Evolutionary conservation across 2,329 filamentous ascomycete genomes (phyloP).

Genomic region (Xylariaceae sp.): DNA sequence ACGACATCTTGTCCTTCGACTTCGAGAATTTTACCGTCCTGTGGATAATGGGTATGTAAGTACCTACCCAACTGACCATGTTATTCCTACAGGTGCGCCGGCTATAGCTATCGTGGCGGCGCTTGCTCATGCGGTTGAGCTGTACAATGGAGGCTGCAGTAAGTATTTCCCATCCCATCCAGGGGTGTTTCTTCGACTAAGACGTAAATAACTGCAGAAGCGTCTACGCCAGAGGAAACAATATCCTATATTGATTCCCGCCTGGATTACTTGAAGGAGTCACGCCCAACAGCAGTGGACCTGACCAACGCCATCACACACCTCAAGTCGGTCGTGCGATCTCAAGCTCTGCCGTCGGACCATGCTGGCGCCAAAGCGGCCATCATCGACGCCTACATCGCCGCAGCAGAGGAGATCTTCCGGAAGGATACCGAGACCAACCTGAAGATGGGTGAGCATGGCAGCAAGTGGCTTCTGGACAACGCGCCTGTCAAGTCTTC

Average conservation of each 20-base stretch:
- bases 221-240: constrained; percentile 47
- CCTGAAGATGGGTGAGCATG: constrained; percentile 73
- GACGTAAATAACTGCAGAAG: constrained; percentile 21
- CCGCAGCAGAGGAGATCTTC: constrained; percentile 79
- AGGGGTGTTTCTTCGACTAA: no score
- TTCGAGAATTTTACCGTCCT: background rate
- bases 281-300: constrained; percentile 91
- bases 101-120: constrained; percentile 98
- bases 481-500: constrained; percentile 45
- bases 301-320: constrained; percentile 83
- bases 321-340: constrained; percentile 60
- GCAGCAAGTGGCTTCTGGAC: constrained; percentile 73
- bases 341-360: constrained; percentile 36
- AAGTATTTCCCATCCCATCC: constrained; percentile 21
- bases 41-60: background rate
- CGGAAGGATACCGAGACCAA: constrained; percentile 85
- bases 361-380: constrained; percentile 41
- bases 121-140: constrained; percentile 79
- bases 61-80: background rate
- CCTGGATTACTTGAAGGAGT: constrained; percentile 80
- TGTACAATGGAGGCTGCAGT: constrained; percentile 52
- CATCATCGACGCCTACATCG: constrained; percentile 67
- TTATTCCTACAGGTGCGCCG: constrained; percentile 58
- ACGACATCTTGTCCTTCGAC: constrained; percentile 2
- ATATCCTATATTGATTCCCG: constrained; percentile 69